phyloP scores from a whole-genome alignment of 2,329 filamentous ascomycete genomes.

The Fusarium marasasianum region DNA sequence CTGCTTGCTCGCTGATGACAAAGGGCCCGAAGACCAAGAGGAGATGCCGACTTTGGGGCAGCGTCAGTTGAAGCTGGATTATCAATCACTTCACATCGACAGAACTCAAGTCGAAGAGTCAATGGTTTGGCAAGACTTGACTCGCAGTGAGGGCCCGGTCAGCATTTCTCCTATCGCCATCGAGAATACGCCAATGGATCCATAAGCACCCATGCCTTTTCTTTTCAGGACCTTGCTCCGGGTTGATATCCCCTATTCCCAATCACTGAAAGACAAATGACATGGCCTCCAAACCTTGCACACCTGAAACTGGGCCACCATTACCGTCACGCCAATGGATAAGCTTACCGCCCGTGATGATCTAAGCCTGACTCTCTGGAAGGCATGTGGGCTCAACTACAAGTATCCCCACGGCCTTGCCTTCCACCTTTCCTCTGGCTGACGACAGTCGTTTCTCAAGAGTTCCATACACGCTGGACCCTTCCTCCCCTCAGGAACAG shows the following conservation, averaged over 20 bases:
- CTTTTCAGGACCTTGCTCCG: not conserved
- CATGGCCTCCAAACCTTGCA: not conserved
- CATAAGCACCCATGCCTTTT: not conserved
- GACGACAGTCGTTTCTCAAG: not conserved
- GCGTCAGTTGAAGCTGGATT: not conserved
- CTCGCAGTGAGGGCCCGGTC: not conserved
- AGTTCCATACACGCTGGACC: not conserved
- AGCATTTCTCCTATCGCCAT: not conserved
- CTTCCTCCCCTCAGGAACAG: not conserved
- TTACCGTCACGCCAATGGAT: not conserved
- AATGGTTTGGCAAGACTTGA: not conserved
- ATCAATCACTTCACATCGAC: not conserved
- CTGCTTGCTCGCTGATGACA: not conserved
- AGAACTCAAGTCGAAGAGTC: not conserved
- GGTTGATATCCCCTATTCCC: not conserved
- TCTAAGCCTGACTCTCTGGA: not conserved
- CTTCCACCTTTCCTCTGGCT: not conserved
- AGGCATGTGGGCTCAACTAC: not conserved
- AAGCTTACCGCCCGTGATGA: too few relatives aligned
- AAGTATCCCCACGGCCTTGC: not conserved
- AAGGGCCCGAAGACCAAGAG: not conserved
- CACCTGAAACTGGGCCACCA: not conserved
- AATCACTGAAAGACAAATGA: not conserved
- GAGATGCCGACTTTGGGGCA: not conserved
- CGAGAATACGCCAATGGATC: not conserved